Percentiles rank a stretch among this genome's conserved stretches.
Conservation (phyloP, 768 basidiomycete species). For the Leccinum variicolor region DNA sequence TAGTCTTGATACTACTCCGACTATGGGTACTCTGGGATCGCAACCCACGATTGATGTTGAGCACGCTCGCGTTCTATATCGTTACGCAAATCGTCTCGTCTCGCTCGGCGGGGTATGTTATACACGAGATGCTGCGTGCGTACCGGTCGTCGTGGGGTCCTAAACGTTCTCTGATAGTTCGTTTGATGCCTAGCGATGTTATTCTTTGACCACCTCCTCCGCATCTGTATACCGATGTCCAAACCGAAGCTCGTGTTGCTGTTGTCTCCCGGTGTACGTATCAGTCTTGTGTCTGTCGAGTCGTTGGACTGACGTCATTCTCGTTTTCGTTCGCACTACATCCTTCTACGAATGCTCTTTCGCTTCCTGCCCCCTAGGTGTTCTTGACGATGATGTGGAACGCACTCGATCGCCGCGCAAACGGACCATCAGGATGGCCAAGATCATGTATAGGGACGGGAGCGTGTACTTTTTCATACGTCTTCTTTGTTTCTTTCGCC, state of each 20-base stretch:
- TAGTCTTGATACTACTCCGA: constrained; percentile 37
- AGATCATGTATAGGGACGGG: constrained; percentile 29
- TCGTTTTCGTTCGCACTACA: not conserved
- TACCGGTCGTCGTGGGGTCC: not conserved
- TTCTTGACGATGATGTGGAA: constrained; percentile 30
- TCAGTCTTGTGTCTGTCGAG: not conserved
- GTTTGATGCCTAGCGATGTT: constrained; percentile 12
- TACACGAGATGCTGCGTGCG: constrained; percentile 27
- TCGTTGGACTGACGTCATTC: not conserved
- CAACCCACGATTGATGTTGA: constrained; percentile 22
- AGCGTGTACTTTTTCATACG: constrained; percentile 28
- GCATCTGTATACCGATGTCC: constrained; percentile 17
- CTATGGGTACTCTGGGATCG: constrained; percentile 38
- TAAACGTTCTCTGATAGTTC: not conserved
- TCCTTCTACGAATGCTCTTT: not conserved
- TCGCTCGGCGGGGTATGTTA: constrained; percentile 21
- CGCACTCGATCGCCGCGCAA: constrained; percentile 26
- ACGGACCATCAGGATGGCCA: constrained; percentile 21
- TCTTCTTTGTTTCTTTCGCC: not conserved
- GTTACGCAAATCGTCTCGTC: constrained; percentile 27
- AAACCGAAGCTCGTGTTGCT: constrained; percentile 22
- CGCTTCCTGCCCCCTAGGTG: not conserved
- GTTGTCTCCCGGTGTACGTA: constrained; percentile 28
- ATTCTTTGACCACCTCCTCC: constrained; percentile 7
- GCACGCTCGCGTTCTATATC: constrained; percentile 29